Base-by-base conservation (phyloP, 1,284 basidiomycete genomes). In the Fomitopsis pinicola region DNA sequence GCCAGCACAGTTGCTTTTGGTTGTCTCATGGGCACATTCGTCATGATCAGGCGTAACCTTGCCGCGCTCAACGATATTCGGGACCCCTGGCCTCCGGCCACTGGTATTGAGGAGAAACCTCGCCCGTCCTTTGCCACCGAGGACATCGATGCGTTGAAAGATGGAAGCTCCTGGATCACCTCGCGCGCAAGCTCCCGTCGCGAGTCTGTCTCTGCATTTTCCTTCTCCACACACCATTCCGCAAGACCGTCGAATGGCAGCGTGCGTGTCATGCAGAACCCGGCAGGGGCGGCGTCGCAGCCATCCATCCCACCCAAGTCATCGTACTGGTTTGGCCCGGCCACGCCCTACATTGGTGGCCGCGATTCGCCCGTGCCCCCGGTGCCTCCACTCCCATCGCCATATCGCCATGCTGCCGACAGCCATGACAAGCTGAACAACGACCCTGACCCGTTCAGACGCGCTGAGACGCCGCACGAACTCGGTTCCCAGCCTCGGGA, bases 81-180 rank as follows among this genome's bases (percentile, higher is more conserved):
- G 5, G 81, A 86, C 57, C 74, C 78, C 1, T 87, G 85, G 85
- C 84, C 86, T 10, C 82, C 83, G 0, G 76, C 78, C 28, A 75
- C 75, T 62, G 70, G 80, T 61, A 68, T 77, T 28, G 81, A 83
- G 63, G 80, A 83, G 66, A 79, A 80, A 64, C 79, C 80, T 14
- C 75, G 85, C 30, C 82, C 81, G 0, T 87, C 86, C 0, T 87
- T 89, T 67, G 78, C 80, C 17, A 85, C 85, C 0, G 86, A 88
- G 65, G 88, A 90, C 57, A 76, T 90, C 59, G 85, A 89, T 63
- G 86, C 76, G 8, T 77, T 89, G 59, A 83, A 84, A 44, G 87
- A 89, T 64, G 86, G 87, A 54, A 83, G 82, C 59, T 89, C 88
- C 17, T 90, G 89, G 88, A 83, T 91, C 62, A 88, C 88, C 1